These are phyloP conservation scores for Akanthomyces muscarius DNA, from an alignment of 2,329 filamentous ascomycete genomes.

Conservation along the genomic window DNA sequence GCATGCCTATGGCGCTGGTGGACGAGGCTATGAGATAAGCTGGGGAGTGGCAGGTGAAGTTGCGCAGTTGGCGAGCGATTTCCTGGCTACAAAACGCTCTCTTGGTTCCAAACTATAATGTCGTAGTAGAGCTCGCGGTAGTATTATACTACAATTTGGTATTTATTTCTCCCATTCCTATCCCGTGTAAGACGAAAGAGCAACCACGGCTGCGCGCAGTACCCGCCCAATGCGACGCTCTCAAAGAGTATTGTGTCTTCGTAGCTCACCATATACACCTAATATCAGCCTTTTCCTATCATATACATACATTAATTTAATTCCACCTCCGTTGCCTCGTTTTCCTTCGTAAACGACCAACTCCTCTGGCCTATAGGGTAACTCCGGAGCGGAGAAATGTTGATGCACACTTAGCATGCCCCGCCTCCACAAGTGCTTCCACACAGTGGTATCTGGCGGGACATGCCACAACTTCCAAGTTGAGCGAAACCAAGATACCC, in stretches of 20 bases:
- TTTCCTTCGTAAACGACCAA: neutral
- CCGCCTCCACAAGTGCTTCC: conserved; percentile 16
- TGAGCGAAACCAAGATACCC: conserved; percentile 13
- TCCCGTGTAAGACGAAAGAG: too few species aligned
- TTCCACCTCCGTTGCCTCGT: neutral
- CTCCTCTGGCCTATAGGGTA: neutral
- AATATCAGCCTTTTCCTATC: too few species aligned
- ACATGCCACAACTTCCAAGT: conserved; percentile 17
- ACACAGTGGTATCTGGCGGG: conserved; percentile 8
- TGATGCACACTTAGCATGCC: conserved; percentile 15
- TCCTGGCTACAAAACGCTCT: neutral
- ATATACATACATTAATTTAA: too few species aligned
- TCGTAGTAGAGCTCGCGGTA: neutral
- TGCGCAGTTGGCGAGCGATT: conserved; percentile 20
- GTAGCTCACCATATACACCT: too few species aligned
- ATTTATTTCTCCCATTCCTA: too few species aligned
- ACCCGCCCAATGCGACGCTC: too few species aligned
- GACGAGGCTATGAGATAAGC: conserved; percentile 58
- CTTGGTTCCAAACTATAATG: neutral
- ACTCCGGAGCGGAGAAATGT: conserved; percentile 18
- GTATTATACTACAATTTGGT: too few species aligned
- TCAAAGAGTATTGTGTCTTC: too few species aligned
- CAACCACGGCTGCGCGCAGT: too few species aligned
- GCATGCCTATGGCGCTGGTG: conserved; percentile 58
- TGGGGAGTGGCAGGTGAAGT: conserved; percentile 56